Conservation (phyloP, 495 filamentous ascomycete genomes). For the Lichenothelia convexa region DNA sequence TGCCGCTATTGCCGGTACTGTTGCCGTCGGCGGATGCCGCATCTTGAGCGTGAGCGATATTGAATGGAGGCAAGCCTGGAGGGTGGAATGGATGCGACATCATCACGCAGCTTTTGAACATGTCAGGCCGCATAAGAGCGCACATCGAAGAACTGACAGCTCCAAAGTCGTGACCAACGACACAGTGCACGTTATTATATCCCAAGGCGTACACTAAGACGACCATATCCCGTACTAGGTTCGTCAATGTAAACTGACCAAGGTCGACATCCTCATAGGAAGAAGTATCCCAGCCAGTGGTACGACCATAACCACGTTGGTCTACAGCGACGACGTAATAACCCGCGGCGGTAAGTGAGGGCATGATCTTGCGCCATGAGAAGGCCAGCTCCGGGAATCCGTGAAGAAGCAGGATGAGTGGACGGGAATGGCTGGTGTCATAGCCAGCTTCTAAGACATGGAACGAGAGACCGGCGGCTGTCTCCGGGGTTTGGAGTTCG, state of each 20-base stretch:
- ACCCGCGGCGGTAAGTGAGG: conserved; percentile 32
- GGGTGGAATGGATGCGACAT: conserved; percentile 41
- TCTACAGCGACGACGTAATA: conserved; percentile 49
- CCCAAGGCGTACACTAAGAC: conserved; percentile 41
- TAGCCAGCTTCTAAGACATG: conserved; percentile 40
- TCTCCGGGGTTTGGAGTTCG: conserved; percentile 30
- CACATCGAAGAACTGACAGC: conserved; percentile 38
- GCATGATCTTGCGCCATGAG: conserved; percentile 48
- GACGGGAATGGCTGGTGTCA: conserved; percentile 20
- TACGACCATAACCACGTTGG: conserved; percentile 51
- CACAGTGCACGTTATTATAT: conserved; percentile 35
- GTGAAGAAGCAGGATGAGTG: conserved; percentile 44
- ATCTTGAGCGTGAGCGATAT: conserved; percentile 20
- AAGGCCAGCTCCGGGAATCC: conserved; percentile 52
- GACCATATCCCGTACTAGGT: conserved; percentile 42
- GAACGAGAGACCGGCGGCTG: conserved; percentile 33
- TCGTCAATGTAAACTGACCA: conserved; percentile 35
- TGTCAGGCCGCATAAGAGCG: conserved; percentile 43
- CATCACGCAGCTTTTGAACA: conserved; percentile 36
- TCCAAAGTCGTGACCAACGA: conserved; percentile 53
- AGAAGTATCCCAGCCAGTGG: conserved; percentile 38
- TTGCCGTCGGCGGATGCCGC: neutral
- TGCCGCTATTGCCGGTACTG: conserved; percentile 5
- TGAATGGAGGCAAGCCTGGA: conserved; percentile 31
- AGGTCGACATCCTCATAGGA: conserved; percentile 35